Evolutionary conservation across 2,329 filamentous ascomycete species (phyloP), one percentile per base, ranked within the genome.

Genomic region (Aspergillus candidus): DNA sequence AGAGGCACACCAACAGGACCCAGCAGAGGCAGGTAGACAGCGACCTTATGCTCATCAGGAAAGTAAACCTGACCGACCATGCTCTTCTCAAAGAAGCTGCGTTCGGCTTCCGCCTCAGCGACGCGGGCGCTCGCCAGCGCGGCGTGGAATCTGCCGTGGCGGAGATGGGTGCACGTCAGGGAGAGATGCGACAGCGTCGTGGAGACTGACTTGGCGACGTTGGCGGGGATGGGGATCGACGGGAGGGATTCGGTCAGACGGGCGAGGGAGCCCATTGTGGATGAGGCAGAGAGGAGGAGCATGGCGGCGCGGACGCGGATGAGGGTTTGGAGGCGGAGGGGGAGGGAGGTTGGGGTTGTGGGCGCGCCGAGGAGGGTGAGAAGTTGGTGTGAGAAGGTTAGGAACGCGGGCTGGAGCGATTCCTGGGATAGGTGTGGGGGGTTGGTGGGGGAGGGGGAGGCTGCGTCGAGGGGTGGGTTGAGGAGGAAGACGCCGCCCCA

Each of bases 1-100:
- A 98, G 70, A 32, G 93, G 93, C 11, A 97, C 91, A 4, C 87
- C 89, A 33, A 97, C 82, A 0, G 93, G 93, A 0, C 93, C 93
- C 33, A 98, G 70, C 10, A 98, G 71, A 1, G 93, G 93, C 56
- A 98, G 69, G 63, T 98, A 98, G 1, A 98, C 93, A 0, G 93
- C 93, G 17, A 98, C 80, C 68, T 97, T 98, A 67, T 98, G 93
- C 70, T 98, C 93, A 60, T 98, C 93, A 0, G 93, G 93, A 66
- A 98, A 98, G 67, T 97, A 98, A 2, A 97, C 83, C 70, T 97
- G 93, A 0, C 90, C 93, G 11, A 98, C 93, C 93, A 98, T 98
- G 60, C 87, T 94, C 69, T 94, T 94, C 68, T 98, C 93, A 56
- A 98, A 98, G 68, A 98, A 98, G 0, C 91, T 91, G 48, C 85